Evolutionary conservation across 1,284 basidiomycete species (phyloP).

Genomic region (Microbotryomycetes sp.): DNA sequence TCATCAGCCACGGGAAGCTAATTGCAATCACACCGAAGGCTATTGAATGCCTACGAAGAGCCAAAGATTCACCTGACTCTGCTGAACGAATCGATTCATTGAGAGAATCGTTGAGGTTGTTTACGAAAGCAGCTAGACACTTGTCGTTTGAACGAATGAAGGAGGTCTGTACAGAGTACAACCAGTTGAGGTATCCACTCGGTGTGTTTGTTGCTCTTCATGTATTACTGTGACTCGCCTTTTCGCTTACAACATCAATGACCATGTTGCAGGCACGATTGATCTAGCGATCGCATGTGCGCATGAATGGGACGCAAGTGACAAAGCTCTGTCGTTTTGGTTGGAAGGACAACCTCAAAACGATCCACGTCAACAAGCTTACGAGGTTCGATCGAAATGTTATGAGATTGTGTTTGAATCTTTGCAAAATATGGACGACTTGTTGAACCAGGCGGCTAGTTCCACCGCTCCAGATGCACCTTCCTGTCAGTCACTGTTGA

Average conservation of each 20-base stretch:
- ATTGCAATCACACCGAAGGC: constrained; percentile 52
- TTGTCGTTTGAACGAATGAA: constrained; percentile 76
- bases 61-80: constrained; percentile 69
- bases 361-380: constrained; percentile 58
- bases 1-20: not conserved
- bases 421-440: constrained; percentile 68
- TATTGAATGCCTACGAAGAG: constrained; percentile 84
- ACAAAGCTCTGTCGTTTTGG: constrained; percentile 72
- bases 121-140: constrained; percentile 77
- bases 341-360: constrained; percentile 54
- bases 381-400: constrained; percentile 61
- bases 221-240: not conserved
- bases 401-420: constrained; percentile 79
- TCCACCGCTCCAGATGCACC: constrained; percentile 20
- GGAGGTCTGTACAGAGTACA: constrained; percentile 80
- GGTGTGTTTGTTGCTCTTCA: constrained; percentile 48
- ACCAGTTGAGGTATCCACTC: constrained; percentile 69
- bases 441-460: constrained; percentile 38
- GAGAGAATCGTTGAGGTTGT: constrained; percentile 73
- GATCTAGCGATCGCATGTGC: constrained; percentile 82
- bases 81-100: constrained; percentile 67
- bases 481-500: not conserved
- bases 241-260: too few species aligned
- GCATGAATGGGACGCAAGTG: constrained; percentile 67
- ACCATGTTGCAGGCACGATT: constrained; percentile 61